Evolutionary conservation across 352 stramenopile genomes (phyloP), one percentile per base, ranked within the genome.

Genomic region (Phytophthora rubi): DNA sequence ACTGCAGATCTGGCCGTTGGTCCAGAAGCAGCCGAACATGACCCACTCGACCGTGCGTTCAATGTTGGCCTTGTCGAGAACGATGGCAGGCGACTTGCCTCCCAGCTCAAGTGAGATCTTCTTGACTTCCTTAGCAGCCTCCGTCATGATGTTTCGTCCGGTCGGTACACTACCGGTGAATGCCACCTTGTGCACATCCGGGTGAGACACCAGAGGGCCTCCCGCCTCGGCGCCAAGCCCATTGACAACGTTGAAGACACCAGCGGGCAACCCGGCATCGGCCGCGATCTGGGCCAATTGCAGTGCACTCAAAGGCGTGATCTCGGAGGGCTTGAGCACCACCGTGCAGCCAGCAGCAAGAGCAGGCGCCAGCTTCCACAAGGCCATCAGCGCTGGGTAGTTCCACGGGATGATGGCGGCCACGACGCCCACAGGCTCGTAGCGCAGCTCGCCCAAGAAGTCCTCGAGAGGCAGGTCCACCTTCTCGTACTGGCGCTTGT

Each of bases 271-370:
- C 0, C 82, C 90, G 1, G 83, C 87, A 2, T 97, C 87, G 2
- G 58, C 68, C 6, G 73, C 72, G 9, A 98, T 74, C 9, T 84
- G 71, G 0, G 74, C 90, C 18, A 98, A 65, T 42, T 91, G 79
- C 33, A 98, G 68, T n/a, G 86, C 86, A 7, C 76, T 88, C n/a
- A 98, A 65, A 57, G 98, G 97, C 16, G 97, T 99, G 23, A 98
- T 67, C 62, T 98, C 97, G 10, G 92, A 70, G 0, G 70, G 70
- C 21, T 77, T 77, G 12, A 77, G 65, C 35, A 77, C 70, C 13
- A 73, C 70, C 83, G 96, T 98, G 80, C 97, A 99, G 13, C 98
- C 98, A 1, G 92, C 93, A 10, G 92, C 88, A 26, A 99, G 76
- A 4, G 95, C 95, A 6, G 91, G 91, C 6, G 91, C 90, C 16